Conservation (phyloP, 2,329 filamentous ascomycete genomes). For the Verticillium klebahnii region DNA sequence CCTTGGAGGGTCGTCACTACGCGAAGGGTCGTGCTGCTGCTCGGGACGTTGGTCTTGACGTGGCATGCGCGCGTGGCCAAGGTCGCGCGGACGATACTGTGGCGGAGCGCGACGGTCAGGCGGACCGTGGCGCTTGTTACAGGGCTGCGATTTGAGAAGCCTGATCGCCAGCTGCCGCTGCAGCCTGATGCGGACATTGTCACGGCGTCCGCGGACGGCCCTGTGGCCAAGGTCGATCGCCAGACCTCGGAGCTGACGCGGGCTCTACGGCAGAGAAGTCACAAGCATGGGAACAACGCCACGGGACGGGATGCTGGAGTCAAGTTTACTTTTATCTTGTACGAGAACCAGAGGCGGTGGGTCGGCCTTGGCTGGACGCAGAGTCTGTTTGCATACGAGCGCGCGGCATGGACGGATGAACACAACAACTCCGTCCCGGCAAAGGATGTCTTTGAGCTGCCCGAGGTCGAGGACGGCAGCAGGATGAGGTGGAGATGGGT, state of each 20-base stretch:
- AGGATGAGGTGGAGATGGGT: constrained; percentile 70
- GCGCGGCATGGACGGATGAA: constrained; percentile 92
- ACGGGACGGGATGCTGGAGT: constrained; percentile 68
- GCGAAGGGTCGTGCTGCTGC: constrained; percentile 73
- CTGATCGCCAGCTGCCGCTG: constrained; percentile 24
- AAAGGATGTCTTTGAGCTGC: constrained; percentile 64
- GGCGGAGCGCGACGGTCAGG: constrained; percentile 77
- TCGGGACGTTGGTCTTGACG: constrained; percentile 82
- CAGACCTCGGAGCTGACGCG: constrained; percentile 43
- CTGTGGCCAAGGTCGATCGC: constrained; percentile 23
- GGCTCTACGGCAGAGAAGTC: constrained; percentile 29
- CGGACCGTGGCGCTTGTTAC: constrained; percentile 68
- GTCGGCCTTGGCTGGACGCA: constrained; percentile 92
- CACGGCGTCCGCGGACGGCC: constrained; percentile 1
- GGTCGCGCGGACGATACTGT: constrained; percentile 81
- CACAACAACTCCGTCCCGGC: constrained; percentile 76
- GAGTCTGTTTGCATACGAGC: constrained; percentile 84
- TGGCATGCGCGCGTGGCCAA: constrained; percentile 89
- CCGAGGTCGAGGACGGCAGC: constrained; percentile 56
- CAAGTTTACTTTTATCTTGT: constrained; percentile 93
- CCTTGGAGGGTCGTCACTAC: constrained; percentile 84
- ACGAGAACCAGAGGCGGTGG: constrained; percentile 95
- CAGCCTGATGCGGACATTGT: constrained; percentile 13
- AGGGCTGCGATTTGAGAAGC: constrained; percentile 67
- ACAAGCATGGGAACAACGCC: constrained; percentile 21